Evolutionary conservation across 164 flowering plant genomes (phyloP).

Genomic region (Taxillus chinensis): DNA sequence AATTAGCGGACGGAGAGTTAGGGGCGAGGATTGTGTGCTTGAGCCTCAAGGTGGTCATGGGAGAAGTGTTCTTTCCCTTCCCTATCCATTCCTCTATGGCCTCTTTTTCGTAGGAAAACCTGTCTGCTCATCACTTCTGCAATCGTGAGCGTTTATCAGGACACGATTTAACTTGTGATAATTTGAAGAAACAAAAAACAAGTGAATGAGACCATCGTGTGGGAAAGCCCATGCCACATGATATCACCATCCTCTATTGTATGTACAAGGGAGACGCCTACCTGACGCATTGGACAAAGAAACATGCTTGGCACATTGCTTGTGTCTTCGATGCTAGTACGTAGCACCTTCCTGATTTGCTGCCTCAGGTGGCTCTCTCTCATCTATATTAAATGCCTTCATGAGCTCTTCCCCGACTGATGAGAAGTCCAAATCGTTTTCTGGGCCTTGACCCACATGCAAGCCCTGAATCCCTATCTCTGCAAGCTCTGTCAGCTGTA

Average conservation of each 20-base stretch:
- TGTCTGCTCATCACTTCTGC: constrained; percentile 78
- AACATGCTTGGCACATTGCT: constrained; percentile 31
- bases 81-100: constrained; percentile 63
- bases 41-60: constrained; percentile 61
- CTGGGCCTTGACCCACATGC: constrained; percentile 5
- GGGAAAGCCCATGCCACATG: too few relatives aligned
- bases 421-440: constrained; percentile 9
- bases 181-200: too few relatives aligned
- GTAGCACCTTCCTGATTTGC: constrained; percentile 3
- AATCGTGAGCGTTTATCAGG: not conserved
- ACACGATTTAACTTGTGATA: not conserved
- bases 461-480: constrained; percentile 33
- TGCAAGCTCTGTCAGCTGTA: constrained; percentile 36
- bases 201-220: too few relatives aligned
- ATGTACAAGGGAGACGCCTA: constrained; percentile 6
- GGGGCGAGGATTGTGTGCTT: constrained; percentile 46
- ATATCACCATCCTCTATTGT: too few relatives aligned
- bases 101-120: constrained; percentile 61
- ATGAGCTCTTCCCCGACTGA: constrained; percentile 23
- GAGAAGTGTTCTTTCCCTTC: constrained; percentile 50
- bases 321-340: constrained; percentile 6
- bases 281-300: constrained; percentile 62
- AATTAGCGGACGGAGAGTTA: constrained; percentile 53
- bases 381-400: constrained; percentile 23
- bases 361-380: constrained; percentile 6